Evolutionary conservation across 1,284 basidiomycete genomes (phyloP).

Genomic region (Ustilago sp.): DNA sequence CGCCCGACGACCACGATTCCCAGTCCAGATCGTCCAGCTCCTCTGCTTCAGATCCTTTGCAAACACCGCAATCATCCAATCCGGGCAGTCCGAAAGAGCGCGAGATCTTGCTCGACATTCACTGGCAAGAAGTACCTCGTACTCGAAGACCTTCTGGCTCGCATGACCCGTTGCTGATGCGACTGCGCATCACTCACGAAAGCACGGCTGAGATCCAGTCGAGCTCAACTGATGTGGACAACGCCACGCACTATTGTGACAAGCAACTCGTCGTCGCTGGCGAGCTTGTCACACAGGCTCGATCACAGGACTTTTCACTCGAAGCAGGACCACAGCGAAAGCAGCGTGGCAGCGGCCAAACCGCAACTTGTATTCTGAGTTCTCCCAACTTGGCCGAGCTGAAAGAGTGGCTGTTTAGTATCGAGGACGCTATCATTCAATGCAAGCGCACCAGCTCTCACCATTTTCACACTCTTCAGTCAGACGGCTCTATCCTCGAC

Average conservation of each 20-base stretch:
- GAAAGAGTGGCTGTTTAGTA: conserved; percentile 17
- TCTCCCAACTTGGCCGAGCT: conserved; percentile 28
- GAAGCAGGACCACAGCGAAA: background rate
- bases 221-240: background rate
- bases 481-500: conserved; percentile 16
- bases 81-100: conserved; percentile 4
- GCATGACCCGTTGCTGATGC: background rate
- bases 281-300: background rate
- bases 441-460: background rate
- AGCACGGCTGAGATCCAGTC: conserved; percentile 27
- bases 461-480: background rate
- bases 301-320: background rate
- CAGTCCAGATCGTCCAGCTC: conserved; percentile 15
- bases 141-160: background rate
- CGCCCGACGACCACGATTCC: background rate
- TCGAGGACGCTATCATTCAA: conserved; percentile 10
- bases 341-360: background rate
- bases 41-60: conserved; percentile 16
- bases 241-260: background rate
- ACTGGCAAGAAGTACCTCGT: background rate
- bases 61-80: conserved; percentile 14
- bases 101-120: conserved; percentile 15
- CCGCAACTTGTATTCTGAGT: conserved; percentile 13
- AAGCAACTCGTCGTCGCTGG: conserved; percentile 29
- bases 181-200: conserved; percentile 13